Conservation (phyloP, 108 stramenopile species). For the Cyclostephanos tholiformis region DNA sequence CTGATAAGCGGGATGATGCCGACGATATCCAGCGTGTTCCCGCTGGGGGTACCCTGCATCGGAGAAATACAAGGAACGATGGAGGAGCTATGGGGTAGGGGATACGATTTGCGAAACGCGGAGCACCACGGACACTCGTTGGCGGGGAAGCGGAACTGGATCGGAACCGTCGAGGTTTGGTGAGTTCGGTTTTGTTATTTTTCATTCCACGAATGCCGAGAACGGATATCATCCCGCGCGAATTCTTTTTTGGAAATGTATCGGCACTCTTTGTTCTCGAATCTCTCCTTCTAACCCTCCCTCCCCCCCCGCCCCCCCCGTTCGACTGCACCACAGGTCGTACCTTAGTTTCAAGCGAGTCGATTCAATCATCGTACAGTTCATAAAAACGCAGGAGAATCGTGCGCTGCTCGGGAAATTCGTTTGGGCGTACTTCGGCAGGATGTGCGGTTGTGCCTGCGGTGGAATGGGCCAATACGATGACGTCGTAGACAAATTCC, state of each 20-base stretch:
- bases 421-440: slow-evolving; percentile 64
- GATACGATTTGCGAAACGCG: slow-evolving; percentile 72
- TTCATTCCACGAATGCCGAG: too few relatives aligned
- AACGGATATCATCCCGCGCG: too few relatives aligned
- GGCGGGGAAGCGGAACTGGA: slow-evolving; percentile 44
- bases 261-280: not conserved
- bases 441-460: slow-evolving; percentile 35
- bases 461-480: not conserved
- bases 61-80: slow-evolving; percentile 55
- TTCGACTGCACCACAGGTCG: slow-evolving; percentile 21
- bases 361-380: slow-evolving; percentile 80
- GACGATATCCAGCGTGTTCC: slow-evolving; percentile 37
- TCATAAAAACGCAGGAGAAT: slow-evolving; percentile 57
- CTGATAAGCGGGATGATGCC: slow-evolving; percentile 63
- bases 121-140: slow-evolving; percentile 57
- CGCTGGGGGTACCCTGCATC: slow-evolving; percentile 57
- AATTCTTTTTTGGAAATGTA: too few relatives aligned
- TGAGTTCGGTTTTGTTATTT: not conserved
- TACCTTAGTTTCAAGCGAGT: slow-evolving; percentile 60
- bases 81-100: slow-evolving; percentile 70
- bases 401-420: slow-evolving; percentile 56
- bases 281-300: not conserved
- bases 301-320: not conserved
- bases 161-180: slow-evolving; percentile 83
- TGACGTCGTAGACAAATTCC: not conserved